These are phyloP conservation scores for Lasiosphaeris hirsuta DNA, from an alignment of 495 filamentous ascomycete species.

Conservation along the genomic window DNA sequence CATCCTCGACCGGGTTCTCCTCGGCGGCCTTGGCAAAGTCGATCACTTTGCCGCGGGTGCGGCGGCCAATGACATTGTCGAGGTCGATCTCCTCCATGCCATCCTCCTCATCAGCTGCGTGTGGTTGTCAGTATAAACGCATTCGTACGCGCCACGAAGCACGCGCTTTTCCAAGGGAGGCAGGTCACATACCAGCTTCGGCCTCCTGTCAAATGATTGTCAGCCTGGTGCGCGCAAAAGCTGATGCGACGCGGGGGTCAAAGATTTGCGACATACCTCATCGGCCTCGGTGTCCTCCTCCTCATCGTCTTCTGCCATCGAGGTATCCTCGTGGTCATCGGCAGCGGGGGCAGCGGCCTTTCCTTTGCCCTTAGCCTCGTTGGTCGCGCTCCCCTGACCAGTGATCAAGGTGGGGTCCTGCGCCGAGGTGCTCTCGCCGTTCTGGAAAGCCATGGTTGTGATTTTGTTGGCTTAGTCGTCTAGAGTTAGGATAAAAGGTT, in stretches of 20 bases:
- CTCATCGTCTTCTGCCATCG: constrained; percentile 63
- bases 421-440: constrained; percentile 31
- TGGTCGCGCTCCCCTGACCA: constrained; percentile 21
- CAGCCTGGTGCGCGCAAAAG: constrained; percentile 13
- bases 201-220: constrained; percentile 26
- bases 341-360: constrained; percentile 57
- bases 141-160: neutral
- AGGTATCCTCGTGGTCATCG: constrained; percentile 51
- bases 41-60: constrained; percentile 81
- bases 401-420: constrained; percentile 19
- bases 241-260: neutral
- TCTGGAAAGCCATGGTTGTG: constrained; percentile 36
- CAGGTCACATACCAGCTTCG: constrained; percentile 41
- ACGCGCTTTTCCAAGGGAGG: constrained; percentile 11
- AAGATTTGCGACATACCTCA: constrained; percentile 47
- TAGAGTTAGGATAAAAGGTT: neutral
- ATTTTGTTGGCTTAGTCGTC: neutral
- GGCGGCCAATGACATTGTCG: constrained; percentile 84
- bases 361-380: constrained; percentile 45
- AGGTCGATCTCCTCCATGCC: constrained; percentile 87
- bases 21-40: constrained; percentile 80
- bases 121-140: constrained; percentile 5
- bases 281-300: constrained; percentile 61
- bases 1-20: constrained; percentile 63
- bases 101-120: constrained; percentile 62